Conservation (phyloP, 495 filamentous ascomycete genomes). For the Immersiella caudata region DNA sequence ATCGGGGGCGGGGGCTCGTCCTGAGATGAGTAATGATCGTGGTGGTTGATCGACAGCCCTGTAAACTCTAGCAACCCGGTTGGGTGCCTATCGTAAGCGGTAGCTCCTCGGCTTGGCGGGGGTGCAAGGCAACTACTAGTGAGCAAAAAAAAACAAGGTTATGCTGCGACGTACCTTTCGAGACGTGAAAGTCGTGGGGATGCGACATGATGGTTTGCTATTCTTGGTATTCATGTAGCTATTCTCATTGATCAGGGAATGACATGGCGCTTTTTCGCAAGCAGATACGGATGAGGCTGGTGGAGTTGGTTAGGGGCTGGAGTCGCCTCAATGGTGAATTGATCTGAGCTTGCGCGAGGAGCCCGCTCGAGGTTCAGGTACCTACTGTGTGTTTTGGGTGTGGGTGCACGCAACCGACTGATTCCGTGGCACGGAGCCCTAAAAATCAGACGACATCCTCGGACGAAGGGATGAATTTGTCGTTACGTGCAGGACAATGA, state of each 20-base stretch:
- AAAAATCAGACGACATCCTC: too few species aligned
- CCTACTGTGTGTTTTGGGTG: too few species aligned
- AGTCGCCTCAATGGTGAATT: background rate
- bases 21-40: conserved; percentile 21
- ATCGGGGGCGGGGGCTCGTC: conserved; percentile 36
- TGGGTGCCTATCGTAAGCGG: background rate
- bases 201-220: background rate
- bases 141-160: background rate
- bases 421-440: too few species aligned
- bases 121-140: background rate
- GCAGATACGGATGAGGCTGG: background rate
- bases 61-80: conserved; percentile 24
- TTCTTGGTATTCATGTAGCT: background rate
- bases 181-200: background rate
- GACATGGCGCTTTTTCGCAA: background rate
- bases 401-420: too few species aligned
- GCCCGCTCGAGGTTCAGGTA: too few species aligned
- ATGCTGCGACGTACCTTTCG: conserved; percentile 1
- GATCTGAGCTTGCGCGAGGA: too few species aligned
- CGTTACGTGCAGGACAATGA: too few species aligned
- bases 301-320: background rate
- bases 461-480: too few species aligned
- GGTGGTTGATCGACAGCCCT: conserved; percentile 31
- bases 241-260: background rate
- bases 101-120: background rate